These are phyloP conservation scores for Polyporus tsugae DNA, from an alignment of 1,284 basidiomycete genomes.

Conservation along the genomic window DNA sequence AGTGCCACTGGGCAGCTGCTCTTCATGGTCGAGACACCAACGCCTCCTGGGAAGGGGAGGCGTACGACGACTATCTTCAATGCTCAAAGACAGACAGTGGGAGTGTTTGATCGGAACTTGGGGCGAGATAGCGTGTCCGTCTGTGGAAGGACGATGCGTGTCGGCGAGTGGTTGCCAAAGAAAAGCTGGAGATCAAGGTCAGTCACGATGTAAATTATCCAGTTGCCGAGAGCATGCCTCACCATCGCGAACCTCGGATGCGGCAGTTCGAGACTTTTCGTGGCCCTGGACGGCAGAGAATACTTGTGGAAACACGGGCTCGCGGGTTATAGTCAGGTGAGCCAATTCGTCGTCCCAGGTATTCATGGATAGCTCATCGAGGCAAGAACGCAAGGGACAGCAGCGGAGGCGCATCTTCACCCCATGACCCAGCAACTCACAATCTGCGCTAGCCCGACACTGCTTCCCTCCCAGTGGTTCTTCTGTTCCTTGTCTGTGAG, in stretches of 20 bases:
- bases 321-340: not conserved
- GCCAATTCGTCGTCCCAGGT: no score
- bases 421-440: not conserved
- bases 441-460: not conserved
- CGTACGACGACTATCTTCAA: not conserved
- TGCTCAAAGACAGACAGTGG: not conserved
- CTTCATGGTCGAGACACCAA: not conserved
- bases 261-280: not conserved
- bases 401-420: not conserved
- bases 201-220: no score
- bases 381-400: not conserved
- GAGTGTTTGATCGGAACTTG: not conserved
- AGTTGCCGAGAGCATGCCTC: no score
- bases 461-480: not conserved
- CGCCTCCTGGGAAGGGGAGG: not conserved
- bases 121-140: not conserved
- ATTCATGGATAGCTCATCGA: no score
- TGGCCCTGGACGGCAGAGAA: not conserved
- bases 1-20: not conserved
- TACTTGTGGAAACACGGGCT: not conserved
- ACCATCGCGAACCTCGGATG: not conserved
- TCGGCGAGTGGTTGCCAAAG: not conserved
- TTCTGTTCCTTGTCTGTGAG: not conserved
- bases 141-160: not conserved
- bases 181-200: not conserved